Conservation (phyloP, 768 basidiomycete species). For the Pleurotus cornucopiae region DNA sequence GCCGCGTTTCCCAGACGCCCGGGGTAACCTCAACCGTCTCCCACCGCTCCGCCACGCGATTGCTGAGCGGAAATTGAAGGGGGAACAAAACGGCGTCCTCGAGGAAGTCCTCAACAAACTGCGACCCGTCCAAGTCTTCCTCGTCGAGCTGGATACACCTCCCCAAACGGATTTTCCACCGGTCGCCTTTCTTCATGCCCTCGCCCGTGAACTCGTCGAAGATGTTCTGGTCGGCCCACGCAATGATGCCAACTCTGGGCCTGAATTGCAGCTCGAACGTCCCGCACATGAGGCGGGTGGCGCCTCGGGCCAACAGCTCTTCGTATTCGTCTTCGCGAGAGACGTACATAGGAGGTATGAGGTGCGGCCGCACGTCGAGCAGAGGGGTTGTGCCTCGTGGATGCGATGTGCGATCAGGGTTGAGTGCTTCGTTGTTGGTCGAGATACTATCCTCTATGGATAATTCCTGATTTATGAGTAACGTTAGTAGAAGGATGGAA, state of each 20-base stretch:
- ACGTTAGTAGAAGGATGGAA: neutral
- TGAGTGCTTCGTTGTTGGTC: slow-evolving; percentile 17
- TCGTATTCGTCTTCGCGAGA: slow-evolving; percentile 20
- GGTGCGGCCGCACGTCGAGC: slow-evolving; percentile 11
- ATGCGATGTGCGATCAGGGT: slow-evolving; percentile 18
- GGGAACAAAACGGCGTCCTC: slow-evolving; percentile 28
- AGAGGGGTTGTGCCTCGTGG: slow-evolving; percentile 29
- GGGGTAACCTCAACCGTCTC: slow-evolving; percentile 24
- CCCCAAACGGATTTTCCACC: slow-evolving; percentile 37
- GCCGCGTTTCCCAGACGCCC: slow-evolving; percentile 28
- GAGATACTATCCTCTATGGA: slow-evolving; percentile 8
- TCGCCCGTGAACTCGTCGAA: slow-evolving; percentile 29
- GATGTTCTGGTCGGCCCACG: slow-evolving; percentile 26
- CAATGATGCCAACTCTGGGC: slow-evolving; percentile 26
- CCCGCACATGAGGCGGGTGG: slow-evolving; percentile 33
- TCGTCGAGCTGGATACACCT: slow-evolving; percentile 28
- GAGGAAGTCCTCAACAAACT: slow-evolving; percentile 26
- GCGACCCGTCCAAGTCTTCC: slow-evolving; percentile 30
- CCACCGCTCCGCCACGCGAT: slow-evolving; percentile 17
- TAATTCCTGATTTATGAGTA: neutral
- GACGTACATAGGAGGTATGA: slow-evolving; percentile 4
- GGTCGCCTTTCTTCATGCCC: slow-evolving; percentile 26
- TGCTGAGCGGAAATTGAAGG: neutral
- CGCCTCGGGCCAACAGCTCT: slow-evolving; percentile 26
- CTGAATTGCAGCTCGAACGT: slow-evolving; percentile 28